These are phyloP conservation scores for Boletellus ananiceps DNA, from an alignment of 768 basidiomycete species.

Conservation along the genomic window DNA sequence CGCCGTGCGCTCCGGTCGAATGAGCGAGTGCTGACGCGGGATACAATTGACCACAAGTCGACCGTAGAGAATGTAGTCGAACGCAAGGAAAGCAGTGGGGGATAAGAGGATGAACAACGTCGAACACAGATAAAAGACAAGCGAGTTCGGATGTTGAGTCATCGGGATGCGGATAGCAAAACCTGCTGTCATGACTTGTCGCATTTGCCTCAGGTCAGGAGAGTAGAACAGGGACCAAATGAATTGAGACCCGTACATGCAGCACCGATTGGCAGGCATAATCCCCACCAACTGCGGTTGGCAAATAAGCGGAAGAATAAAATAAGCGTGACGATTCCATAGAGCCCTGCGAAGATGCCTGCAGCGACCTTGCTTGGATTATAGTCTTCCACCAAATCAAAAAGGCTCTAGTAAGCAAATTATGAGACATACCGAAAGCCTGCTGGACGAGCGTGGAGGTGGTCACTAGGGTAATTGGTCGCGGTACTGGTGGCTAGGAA, in stretches of 20 bases:
- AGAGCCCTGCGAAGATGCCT: slow-evolving; percentile 20
- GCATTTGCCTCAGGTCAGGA: background rate
- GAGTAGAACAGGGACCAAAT: background rate
- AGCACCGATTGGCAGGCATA: slow-evolving; percentile 31
- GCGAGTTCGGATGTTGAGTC: no score
- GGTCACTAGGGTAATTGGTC: background rate
- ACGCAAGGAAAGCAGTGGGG: slow-evolving; percentile 30
- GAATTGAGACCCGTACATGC: slow-evolving; percentile 10
- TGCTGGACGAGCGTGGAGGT: slow-evolving; percentile 8
- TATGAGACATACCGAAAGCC: background rate
- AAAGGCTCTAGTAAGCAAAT: background rate
- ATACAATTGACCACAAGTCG: slow-evolving; percentile 19
- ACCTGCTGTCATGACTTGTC: slow-evolving; percentile 20
- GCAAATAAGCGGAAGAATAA: slow-evolving; percentile 18
- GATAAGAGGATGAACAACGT: slow-evolving; percentile 22
- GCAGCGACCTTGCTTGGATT: slow-evolving; percentile 22
- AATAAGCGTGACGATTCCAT: slow-evolving; percentile 7
- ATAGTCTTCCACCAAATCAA: slow-evolving; percentile 14
- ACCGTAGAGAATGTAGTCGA: slow-evolving; percentile 33
- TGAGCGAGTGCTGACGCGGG: slow-evolving; percentile 16
- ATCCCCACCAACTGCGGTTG: slow-evolving; percentile 28
- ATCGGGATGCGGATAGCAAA: slow-evolving; percentile 17
- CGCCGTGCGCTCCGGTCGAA: slow-evolving; percentile 24
- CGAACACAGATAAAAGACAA: slow-evolving; percentile 13
- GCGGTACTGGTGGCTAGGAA: slow-evolving; percentile 4